These are phyloP conservation scores for Sphaerostilbella broomeana DNA, from an alignment of 2,329 filamentous ascomycete species.

Conservation along the genomic window DNA sequence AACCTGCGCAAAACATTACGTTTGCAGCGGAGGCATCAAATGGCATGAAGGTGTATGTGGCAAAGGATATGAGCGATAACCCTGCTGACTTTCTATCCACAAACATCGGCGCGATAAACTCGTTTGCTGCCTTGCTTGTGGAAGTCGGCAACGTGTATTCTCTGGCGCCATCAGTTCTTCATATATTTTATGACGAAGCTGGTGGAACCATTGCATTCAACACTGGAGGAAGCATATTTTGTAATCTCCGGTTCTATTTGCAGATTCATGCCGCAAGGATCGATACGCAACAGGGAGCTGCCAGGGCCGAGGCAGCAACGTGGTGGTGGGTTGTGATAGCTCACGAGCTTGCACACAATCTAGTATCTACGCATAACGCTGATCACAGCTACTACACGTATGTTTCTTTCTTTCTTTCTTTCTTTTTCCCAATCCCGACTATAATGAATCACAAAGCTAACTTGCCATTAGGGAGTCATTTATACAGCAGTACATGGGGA, in stretches of 20 bases:
- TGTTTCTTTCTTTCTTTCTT: constrained; percentile 22
- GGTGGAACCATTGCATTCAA: constrained; percentile 93
- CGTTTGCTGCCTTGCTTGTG: constrained; percentile 62
- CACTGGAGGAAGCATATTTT: constrained; percentile 78
- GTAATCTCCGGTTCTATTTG: constrained; percentile 82
- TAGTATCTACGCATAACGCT: constrained; percentile 70
- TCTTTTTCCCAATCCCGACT: too few relatives aligned
- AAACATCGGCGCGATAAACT: constrained; percentile 57
- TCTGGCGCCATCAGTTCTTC: constrained; percentile 61
- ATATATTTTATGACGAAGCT: constrained; percentile 78
- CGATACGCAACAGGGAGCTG: constrained; percentile 32
- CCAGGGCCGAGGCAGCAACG: constrained; percentile 60
- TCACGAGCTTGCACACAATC: constrained; percentile 92
- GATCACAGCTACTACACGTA: constrained; percentile 78
- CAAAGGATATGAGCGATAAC: constrained; percentile 44
- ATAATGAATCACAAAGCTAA: constrained; percentile 4
- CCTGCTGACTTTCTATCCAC: constrained; percentile 49
- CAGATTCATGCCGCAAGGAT: constrained; percentile 62
- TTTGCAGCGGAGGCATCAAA: constrained; percentile 64
- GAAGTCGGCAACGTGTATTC: constrained; percentile 68
- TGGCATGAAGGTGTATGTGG: constrained; percentile 68
- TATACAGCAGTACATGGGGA: constrained; percentile 68
- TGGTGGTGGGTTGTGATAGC: constrained; percentile 97
- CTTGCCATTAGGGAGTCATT: constrained; percentile 57
- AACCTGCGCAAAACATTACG: constrained; percentile 63